Base-by-base conservation (phyloP, 768 basidiomycete species). In the Tephrocybe rancida region DNA sequence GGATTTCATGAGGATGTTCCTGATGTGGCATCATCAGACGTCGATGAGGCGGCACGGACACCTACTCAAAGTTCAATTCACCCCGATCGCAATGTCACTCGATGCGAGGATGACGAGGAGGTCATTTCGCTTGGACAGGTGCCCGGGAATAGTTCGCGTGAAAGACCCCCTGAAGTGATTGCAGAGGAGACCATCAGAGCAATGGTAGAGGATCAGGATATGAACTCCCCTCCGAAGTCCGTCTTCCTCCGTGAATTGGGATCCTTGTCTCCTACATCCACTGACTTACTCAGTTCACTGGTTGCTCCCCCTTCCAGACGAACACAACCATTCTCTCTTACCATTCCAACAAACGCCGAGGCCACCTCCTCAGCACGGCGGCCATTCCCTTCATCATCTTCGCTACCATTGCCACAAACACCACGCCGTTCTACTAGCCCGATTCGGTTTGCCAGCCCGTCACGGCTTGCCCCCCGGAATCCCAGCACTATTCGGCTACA, bases 191-290 rank as follows among this genome's bases (percentile, higher is more conserved):
- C n/a, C n/a, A n/a, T n/a, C n/a, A n/a, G n/a, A n/a, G n/a, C n/a
- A n/a, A n/a, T n/a, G 19, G 16, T 24, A 29, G 34, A 30, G 18
- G 24, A 16, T 16, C 24, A 21, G 22, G 38, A 21, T 18, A 52
- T 26, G 34, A 46, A 29, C 43, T 53, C 44, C 18, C 43, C 41
- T 4, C 29, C 43, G 14, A 50, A 53, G 34, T 57, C 63, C 39
- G 68, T 61, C 2, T 55, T 50, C 24, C 64, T 68, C 41, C 72
- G 79, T 52, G 78, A 79, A 64, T 65, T 84, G 24, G 74, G 78
- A 14, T 84, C 84, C 18, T 66, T 87, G 34, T 87, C 86, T n/a
- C 85, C 86, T 1, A 71, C 74, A 13, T 87, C 88, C 38, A 69
- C 70, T 34, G 65, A 64, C 48, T 58, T 78, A 34, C 72, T 82